These are phyloP conservation scores for Annulohypoxylon stygium DNA, from an alignment of 495 filamentous ascomycete genomes.

Conservation along the genomic window DNA sequence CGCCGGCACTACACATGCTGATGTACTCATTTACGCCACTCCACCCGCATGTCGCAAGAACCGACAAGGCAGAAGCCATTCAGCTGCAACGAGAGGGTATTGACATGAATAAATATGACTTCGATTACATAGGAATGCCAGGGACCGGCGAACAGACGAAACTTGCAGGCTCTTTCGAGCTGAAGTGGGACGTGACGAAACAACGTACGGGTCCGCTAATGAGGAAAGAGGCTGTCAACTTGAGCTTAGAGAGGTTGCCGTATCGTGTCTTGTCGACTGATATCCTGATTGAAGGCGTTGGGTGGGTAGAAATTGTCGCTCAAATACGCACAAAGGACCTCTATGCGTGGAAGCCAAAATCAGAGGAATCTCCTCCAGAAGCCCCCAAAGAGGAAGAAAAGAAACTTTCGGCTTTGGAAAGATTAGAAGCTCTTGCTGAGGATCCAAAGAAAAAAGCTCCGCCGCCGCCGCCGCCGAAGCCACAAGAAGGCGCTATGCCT, in stretches of 20 bases:
- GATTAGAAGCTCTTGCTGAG: constrained; percentile 37
- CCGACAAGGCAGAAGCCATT: constrained; percentile 78
- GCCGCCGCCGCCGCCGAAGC: constrained; percentile 16
- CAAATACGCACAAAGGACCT: constrained; percentile 75
- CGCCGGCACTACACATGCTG: constrained; percentile 71
- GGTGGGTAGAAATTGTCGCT: constrained; percentile 90
- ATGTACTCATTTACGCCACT: constrained; percentile 85
- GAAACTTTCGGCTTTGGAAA: constrained; percentile 38
- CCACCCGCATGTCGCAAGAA: constrained; percentile 78
- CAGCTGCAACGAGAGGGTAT: constrained; percentile 69
- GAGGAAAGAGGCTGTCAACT: constrained; percentile 60
- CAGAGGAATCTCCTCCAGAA: constrained; percentile 25
- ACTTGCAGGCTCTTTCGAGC: constrained; percentile 78
- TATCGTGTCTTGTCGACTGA: constrained; percentile 84
- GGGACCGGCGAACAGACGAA: constrained; percentile 67
- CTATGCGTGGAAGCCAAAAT: constrained; percentile 27
- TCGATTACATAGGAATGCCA: constrained; percentile 68
- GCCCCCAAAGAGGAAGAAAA: constrained; percentile 27
- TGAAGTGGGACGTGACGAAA: constrained; percentile 85
- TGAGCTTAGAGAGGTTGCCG: constrained; percentile 72
- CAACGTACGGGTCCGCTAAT: constrained; percentile 74
- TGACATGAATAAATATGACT: constrained; percentile 53
- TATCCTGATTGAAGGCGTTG: constrained; percentile 88
- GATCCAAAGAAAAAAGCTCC: constrained; percentile 38
- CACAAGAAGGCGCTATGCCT: constrained; percentile 31